A percentile compares a stretch with the other conserved stretches of the same genome.
Evolutionary conservation across 1,139 yeast genomes (phyloP).

Genomic region (Arxiozyma heterogenica): DNA sequence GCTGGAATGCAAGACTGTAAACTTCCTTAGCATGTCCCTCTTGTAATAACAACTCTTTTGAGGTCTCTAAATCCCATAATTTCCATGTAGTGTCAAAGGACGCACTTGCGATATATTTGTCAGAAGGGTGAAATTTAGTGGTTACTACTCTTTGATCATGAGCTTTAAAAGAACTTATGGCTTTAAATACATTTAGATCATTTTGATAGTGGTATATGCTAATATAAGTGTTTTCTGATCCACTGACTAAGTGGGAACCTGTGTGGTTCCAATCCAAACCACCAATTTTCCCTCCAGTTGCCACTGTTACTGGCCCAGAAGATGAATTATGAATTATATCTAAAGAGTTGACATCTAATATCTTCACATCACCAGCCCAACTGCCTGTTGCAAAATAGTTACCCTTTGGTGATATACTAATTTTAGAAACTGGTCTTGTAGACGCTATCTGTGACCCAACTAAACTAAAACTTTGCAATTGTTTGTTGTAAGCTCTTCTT

Average conservation of each 20-base stretch:
- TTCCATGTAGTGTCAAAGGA: conserved; percentile 88
- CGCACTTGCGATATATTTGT: conserved; percentile 51
- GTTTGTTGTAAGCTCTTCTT: conserved; percentile 40
- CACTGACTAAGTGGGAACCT: conserved; percentile 36
- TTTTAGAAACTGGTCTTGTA: conserved; percentile 58
- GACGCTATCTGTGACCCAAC: conserved; percentile 64
- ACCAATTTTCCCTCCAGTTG: conserved; percentile 54
- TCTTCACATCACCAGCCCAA: conserved; percentile 69
- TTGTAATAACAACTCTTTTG: conserved; percentile 45
- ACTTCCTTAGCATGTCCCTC: conserved; percentile 84
- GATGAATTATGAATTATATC: conserved; percentile 21
- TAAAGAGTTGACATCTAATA: conserved; percentile 39
- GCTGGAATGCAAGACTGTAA: conserved; percentile 54
- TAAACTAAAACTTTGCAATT: conserved; percentile 38
- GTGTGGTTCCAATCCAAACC: conserved; percentile 57
- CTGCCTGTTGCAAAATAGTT: conserved; percentile 56
- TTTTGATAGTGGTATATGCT: conserved; percentile 37
- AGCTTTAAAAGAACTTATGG: conserved; percentile 30
- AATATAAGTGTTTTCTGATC: conserved; percentile 60
- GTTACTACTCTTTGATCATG: conserved; percentile 51
- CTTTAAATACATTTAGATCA: conserved; percentile 8
- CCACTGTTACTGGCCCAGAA: conserved; percentile 17
- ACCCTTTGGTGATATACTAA: conserved; percentile 37
- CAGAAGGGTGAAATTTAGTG: conserved; percentile 60
- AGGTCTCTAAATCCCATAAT: conserved; percentile 62